Evolutionary conservation across 495 filamentous ascomycete species (phyloP), one percentile per base, ranked within the genome.

Genomic region (Staphylotrichum longicolle): DNA sequence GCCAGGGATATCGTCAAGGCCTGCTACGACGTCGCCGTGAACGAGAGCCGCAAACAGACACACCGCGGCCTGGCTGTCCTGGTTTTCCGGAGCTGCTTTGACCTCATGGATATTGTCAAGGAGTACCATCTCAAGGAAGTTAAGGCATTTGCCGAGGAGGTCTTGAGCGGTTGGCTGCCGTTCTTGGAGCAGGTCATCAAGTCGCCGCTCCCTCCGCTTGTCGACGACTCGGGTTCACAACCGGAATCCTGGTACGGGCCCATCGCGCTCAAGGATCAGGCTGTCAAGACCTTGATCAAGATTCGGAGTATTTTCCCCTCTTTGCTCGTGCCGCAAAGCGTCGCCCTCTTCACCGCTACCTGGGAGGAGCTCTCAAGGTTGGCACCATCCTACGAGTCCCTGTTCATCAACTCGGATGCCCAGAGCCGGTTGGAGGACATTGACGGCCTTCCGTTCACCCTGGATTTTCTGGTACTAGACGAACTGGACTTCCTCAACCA

Each of bases 51-150:
- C 68, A 91, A 89, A 63, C 80, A 86, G 14, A 85, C 83, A 32
- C 77, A 96, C 52, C 84, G 94, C 34, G 89, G 90, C 44, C 75
- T 98, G 66, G 90, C 95, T 15, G 85, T 96, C 10, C 86, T 87
- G 27, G 89, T 96, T 44, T 97, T 98, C 79, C 83, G 89, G 27
- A 85, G 86, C 32, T 96, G 90, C 73, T 93, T 98, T 70, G 91
- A 98, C 73, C 91, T 91, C 55, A 83, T 98, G 78, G 92, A 97
- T 72, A 93, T 96, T 80, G 89, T 98, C 60, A 86, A 95, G 77
- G 92, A 96, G 61, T 90, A 92, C 61, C 89, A 97, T 73, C 88
- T 90, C 68, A 81, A 76, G 45, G 89, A 88, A 35, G 91, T 98
- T 54, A 91, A 90, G 71, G 80, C 80, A 2, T 98, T 98, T 69